These are phyloP conservation scores for Neoboletus magnificus DNA, from an alignment of 768 basidiomycete species.

Conservation along the genomic window DNA sequence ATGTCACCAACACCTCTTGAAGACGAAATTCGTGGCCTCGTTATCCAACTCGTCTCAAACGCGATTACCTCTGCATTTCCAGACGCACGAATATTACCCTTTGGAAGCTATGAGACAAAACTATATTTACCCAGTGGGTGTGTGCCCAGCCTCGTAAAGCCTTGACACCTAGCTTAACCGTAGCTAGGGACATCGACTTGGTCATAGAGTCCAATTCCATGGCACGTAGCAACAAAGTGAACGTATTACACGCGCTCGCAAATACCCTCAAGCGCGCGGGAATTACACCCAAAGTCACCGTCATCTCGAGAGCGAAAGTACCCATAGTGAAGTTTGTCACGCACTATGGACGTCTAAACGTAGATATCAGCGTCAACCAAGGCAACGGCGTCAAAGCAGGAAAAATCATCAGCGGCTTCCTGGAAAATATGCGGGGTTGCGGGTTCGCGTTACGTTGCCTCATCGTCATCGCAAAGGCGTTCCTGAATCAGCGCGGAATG, in stretches of 20 bases:
- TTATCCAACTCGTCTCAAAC: slow-evolving; percentile 65
- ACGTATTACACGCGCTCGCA: slow-evolving; percentile 74
- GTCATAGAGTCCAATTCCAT: slow-evolving; percentile 80
- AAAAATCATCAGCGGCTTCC: slow-evolving; percentile 74
- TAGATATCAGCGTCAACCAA: slow-evolving; percentile 95
- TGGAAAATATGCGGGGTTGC: slow-evolving; percentile 53
- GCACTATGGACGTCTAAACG: slow-evolving; percentile 72
- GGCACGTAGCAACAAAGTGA: slow-evolving; percentile 64
- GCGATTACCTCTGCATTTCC: slow-evolving; percentile 65
- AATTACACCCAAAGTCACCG: slow-evolving; percentile 77
- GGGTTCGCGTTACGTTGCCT: slow-evolving; percentile 76
- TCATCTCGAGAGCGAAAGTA: slow-evolving; percentile 92
- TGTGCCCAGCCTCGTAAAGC: slow-evolving; percentile 25
- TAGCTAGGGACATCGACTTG: slow-evolving; percentile 85
- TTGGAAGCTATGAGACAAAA: slow-evolving; percentile 92
- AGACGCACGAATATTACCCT: slow-evolving; percentile 79
- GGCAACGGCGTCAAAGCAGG: slow-evolving; percentile 78
- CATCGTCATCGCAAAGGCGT: slow-evolving; percentile 86
- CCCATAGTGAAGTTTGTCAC: slow-evolving; percentile 97
- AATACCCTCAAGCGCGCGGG: slow-evolving; percentile 68
- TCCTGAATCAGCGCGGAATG: slow-evolving; percentile 85
- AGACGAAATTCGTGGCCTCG: slow-evolving; percentile 76
- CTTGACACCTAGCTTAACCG: slow-evolving; percentile 10
- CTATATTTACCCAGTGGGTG: slow-evolving; percentile 92
- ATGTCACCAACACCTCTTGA: slow-evolving; percentile 85